Base-by-base conservation (phyloP, 148 eudicot genomes). In the Cornus controversa region DNA sequence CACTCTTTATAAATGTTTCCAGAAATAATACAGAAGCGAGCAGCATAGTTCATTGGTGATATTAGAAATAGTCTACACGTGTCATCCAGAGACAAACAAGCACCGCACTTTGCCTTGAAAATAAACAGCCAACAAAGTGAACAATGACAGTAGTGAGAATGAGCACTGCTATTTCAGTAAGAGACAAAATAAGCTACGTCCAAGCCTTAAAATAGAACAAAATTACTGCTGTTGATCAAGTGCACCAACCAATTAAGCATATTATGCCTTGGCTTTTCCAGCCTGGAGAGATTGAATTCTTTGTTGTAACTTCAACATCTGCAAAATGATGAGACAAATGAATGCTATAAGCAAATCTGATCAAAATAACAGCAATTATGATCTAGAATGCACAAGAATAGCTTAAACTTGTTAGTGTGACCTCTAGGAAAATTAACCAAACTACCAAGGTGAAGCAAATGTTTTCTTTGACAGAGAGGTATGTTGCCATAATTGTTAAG, bases 251-350 rank as follows among this genome's bases (percentile, higher is more conserved):
- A n/a, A 22, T 40, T 40, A 31, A 16, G 22, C 5, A 54, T 54
- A 45, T 79, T 83, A 94, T 24, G 86, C 97, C 91, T 91, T 95
- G 24, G 88, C 89, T 82, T 91, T 95, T 78, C 97, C 98, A 81
- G 97, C 93, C 83, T 94, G 94, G 26, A 91, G 84, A 77, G 91
- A 79, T 82, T 95, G 97, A 71, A 92, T 90, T 87, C 86, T 88
- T 82, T 95, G 97, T 71, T 95, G 98, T 71, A 86, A 65, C 87
- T 95, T 91, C 75, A 85, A 27, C 14, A 92, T 86, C 97, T 95
- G 85, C 81, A 84, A 75, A 45, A 75, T 15, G 10, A 28, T 13
- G 25, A 74, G 37, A 68, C 36, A 58, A 73, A 71, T 14, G 34
- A 8, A 66, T 63, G 28, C 53, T 64, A 70, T 42, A 69, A 70